These are phyloP conservation scores for Corchorus capsularis DNA, from an alignment of 345 rosid species.

Conservation along the genomic window DNA sequence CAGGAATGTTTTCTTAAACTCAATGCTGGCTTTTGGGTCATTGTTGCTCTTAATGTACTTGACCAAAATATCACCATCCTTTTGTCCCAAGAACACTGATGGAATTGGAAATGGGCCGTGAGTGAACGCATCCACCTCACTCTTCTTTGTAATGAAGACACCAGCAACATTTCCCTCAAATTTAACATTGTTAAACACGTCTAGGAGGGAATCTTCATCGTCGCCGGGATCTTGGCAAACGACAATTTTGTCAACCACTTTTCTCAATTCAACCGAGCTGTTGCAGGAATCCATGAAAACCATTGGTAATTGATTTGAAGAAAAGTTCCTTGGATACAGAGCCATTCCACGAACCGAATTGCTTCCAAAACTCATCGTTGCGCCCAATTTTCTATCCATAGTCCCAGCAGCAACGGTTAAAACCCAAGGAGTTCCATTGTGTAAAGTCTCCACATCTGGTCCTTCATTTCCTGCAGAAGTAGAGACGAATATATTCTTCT, in stretches of 20 bases:
- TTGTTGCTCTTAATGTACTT: conserved; percentile 39
- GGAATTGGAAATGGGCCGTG: conserved; percentile 32
- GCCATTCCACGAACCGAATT: conserved; percentile 34
- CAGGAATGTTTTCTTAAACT: conserved; percentile 36
- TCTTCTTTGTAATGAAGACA: conserved; percentile 44
- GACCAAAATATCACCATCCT: conserved; percentile 33
- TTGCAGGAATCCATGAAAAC: conserved; percentile 44
- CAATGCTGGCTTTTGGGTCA: conserved; percentile 38
- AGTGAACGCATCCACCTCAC: conserved; percentile 19
- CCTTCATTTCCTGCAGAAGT: conserved; percentile 52
- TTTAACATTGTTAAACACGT: conserved; percentile 33
- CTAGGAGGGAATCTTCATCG: conserved; percentile 18
- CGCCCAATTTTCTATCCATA: conserved; percentile 40
- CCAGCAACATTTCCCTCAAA: conserved; percentile 32
- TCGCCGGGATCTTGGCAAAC: conserved; percentile 43
- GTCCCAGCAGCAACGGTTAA: conserved; percentile 52
- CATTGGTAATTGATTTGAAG: conserved; percentile 29
- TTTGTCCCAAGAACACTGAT: conserved; percentile 28
- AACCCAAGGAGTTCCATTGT: conserved; percentile 55
- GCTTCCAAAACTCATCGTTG: conserved; percentile 32
- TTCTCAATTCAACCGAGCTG: conserved; percentile 23
- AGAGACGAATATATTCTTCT: conserved; percentile 54
- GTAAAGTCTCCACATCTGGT: conserved; percentile 20
- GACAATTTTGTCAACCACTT: conserved; percentile 34
- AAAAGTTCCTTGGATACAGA: conserved; percentile 33